phyloP scores from a whole-genome alignment of 163 green algal genomes.

The Scenedesmus sp. region DNA sequence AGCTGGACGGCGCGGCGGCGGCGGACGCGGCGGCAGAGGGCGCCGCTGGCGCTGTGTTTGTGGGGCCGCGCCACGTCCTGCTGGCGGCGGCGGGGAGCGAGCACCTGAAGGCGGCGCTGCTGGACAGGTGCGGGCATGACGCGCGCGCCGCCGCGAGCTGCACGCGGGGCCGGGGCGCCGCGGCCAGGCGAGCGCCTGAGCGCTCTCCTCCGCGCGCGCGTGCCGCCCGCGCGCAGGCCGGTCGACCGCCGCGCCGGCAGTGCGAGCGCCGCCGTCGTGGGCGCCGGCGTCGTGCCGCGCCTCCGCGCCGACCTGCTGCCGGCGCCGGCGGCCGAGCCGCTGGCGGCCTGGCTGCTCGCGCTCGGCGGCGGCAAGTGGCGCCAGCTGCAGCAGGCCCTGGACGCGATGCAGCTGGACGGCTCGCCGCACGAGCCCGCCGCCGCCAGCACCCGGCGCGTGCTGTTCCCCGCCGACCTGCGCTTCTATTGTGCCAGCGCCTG shows the following conservation, averaged over 20 bases:
- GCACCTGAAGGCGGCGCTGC: constrained; percentile 1
- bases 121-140: constrained; percentile 23
- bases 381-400: constrained; percentile 17
- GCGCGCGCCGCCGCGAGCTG: too few relatives aligned
- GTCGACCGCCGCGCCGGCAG: too few relatives aligned
- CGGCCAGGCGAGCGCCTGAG: too few relatives aligned
- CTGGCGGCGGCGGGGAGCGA: constrained; percentile 5
- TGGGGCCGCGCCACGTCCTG: constrained; percentile 31
- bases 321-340: neutral
- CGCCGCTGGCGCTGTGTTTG: constrained; percentile 11
- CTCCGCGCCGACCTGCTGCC: constrained; percentile 5
- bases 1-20: neutral
- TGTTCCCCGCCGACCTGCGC: constrained; percentile 34
- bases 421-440: too few relatives aligned
- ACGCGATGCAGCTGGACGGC: too few relatives aligned
- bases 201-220: too few relatives aligned
- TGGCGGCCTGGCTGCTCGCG: constrained; percentile 15
- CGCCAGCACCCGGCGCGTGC: neutral
- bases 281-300: constrained; percentile 3
- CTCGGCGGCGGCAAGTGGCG: neutral
- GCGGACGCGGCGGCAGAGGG: neutral
- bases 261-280: constrained; percentile 8
- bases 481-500: constrained; percentile 15
- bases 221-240: too few relatives aligned
- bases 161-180: too few relatives aligned